These are phyloP conservation scores for Trichoderma simmonsii DNA, from an alignment of 2,329 filamentous ascomycete species.

Conservation along the genomic window DNA sequence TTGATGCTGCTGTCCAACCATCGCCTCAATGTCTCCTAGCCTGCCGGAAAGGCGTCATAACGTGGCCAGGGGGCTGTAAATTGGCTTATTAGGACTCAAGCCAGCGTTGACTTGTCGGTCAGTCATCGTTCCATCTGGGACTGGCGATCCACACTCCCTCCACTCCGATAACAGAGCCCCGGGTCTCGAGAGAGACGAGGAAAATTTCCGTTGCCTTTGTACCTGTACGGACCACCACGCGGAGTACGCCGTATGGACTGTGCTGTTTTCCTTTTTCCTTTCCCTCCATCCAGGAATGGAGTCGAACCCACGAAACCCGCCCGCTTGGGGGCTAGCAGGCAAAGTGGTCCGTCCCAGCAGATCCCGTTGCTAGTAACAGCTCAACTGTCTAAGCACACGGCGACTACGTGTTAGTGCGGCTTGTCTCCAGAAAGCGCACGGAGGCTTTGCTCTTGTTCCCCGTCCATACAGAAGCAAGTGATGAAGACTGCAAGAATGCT, in stretches of 20 bases:
- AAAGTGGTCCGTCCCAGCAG: constrained; percentile 15
- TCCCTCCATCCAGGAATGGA: neutral
- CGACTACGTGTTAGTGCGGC: constrained; percentile 13
- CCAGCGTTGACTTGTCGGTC: constrained; percentile 15
- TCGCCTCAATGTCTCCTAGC: neutral
- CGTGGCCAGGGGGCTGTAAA: constrained; percentile 13
- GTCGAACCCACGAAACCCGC: neutral
- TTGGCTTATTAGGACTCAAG: constrained; percentile 10
- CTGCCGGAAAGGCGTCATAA: constrained; percentile 14
- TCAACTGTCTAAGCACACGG: constrained; percentile 8
- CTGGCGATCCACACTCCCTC: constrained; percentile 9
- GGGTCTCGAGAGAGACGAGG: neutral
- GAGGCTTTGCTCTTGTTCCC: neutral
- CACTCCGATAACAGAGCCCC: constrained; percentile 1
- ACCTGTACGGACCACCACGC: neutral
- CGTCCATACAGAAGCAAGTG: neutral
- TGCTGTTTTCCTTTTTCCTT: neutral
- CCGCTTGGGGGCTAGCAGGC: constrained; percentile 2
- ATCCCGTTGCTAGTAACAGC: constrained; percentile 10
- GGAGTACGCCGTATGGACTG: neutral
- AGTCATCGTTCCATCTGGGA: constrained; percentile 10
- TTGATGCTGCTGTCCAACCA: neutral
- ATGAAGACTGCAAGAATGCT: neutral
- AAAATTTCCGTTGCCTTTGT: neutral
- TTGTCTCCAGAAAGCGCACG: neutral